Base-by-base conservation (phyloP, 1,284 basidiomycete species). In the Takashimella koratensis region DNA sequence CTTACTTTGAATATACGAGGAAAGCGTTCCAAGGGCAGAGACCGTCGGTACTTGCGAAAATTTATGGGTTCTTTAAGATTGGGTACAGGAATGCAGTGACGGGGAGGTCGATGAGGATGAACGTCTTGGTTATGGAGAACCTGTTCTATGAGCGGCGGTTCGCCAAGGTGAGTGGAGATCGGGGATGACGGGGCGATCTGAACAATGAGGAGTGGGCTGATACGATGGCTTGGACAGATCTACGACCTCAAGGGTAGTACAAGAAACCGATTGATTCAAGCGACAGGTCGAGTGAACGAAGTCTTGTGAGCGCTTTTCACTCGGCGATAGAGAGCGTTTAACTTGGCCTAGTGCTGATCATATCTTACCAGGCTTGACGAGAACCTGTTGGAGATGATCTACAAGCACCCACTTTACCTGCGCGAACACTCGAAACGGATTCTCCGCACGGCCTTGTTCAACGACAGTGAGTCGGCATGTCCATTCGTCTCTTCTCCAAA, bases 1-100 rank as follows among this genome's bases (percentile, higher is more conserved):
- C 90, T 3, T 99, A 98, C 75, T 98, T 98, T 70, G 88, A 94
- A 63, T 98, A 98, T 74, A 93, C 98, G 85, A 87, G 89, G 85
- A 88, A 67, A 45, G 74, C 64, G 21, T 71, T 65, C 22, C 83
- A 84, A 47, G 86, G 85, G 40, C 84, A 95, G 86, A 87, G 92
- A 12, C 93, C 94, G 1, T 97, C 94, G 1, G 82, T 97, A 0
- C 80, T 99, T 20, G 95, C 95, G 36, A 98, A 98, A 78, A 88
- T 98, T 53, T 97, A 98, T 63, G 96, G 96, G 1, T 95, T 94
- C 68, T 99, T 91, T 77, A 94, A 97, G 67, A 83, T 99, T 58
- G 92, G 90, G 1, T 94, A 93, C 77, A 85, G 85, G 63, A 95
- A 94, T 71, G 84, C 84, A 0, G 85, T 83, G 67, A 83, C 79